These are phyloP conservation scores for Mortierella sp. DNA, from an alignment of 371 early-diverging fungal species.

Conservation along the genomic window DNA sequence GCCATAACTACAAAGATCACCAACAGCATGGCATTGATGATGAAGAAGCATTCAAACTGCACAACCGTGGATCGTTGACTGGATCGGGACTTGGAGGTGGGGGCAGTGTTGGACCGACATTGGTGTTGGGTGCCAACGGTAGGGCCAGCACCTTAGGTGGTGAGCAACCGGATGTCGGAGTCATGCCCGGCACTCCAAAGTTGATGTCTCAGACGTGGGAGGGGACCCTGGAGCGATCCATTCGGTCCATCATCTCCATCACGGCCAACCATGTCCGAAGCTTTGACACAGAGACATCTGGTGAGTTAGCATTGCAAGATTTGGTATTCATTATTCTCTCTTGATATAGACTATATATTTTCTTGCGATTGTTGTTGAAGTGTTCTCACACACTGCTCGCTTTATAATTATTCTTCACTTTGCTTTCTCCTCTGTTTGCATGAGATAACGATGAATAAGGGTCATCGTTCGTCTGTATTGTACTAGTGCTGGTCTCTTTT, in stretches of 20 bases:
- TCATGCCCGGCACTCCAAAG: constrained; percentile 54
- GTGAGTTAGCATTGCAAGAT: constrained; percentile 52
- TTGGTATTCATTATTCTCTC: too few species aligned
- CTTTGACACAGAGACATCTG: constrained; percentile 91
- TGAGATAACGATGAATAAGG: too few species aligned
- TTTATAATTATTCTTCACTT: too few species aligned
- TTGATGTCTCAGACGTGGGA: constrained; percentile 73
- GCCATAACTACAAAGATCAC: constrained; percentile 26
- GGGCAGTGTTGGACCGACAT: constrained; percentile 17
- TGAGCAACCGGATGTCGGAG: constrained; percentile 46
- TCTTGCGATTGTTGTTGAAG: too few species aligned
- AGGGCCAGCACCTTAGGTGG: constrained; percentile 24
- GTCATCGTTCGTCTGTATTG: too few species aligned
- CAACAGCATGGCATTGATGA: constrained; percentile 1
- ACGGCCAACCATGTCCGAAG: constrained; percentile 83
- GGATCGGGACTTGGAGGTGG: constrained; percentile 14
- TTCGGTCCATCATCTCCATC: constrained; percentile 88
- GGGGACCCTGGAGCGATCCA: constrained; percentile 76
- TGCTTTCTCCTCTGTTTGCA: too few species aligned
- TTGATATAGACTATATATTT: too few species aligned
- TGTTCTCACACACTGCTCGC: too few species aligned
- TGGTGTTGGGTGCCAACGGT: not conserved
- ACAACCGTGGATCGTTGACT: constrained; percentile 27
- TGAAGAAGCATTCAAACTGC: constrained; percentile 21
- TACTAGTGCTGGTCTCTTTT: too few species aligned